These are phyloP conservation scores for Phytophthora capsici DNA, from an alignment of 352 stramenopile genomes.

Conservation along the genomic window DNA sequence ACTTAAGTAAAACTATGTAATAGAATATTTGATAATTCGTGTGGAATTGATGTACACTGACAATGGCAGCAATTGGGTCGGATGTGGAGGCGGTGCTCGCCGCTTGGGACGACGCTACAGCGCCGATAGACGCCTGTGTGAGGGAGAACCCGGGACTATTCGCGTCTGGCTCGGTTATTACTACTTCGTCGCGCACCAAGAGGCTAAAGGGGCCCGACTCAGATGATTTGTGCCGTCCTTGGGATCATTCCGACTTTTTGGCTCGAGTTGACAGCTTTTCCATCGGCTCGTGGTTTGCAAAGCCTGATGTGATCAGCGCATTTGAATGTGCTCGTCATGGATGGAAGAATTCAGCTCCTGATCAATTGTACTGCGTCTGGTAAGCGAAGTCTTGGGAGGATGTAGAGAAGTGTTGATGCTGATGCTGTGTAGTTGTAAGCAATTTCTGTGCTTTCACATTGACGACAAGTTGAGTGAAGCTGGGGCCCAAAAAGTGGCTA, in stretches of 20 bases:
- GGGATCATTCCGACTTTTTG: constrained; percentile 58
- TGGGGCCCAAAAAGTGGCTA: constrained; percentile 44
- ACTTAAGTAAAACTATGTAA: not conserved
- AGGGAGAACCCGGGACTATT: constrained; percentile 33
- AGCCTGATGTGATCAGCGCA: constrained; percentile 50
- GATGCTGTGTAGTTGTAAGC: constrained; percentile 41
- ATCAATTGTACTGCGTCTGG: constrained; percentile 56
- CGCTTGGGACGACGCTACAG: constrained; percentile 43
- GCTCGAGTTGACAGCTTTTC: constrained; percentile 58
- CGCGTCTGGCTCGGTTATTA: not conserved
- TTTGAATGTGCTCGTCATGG: constrained; percentile 61
- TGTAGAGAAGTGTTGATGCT: not conserved
- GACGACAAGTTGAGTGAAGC: constrained; percentile 51
- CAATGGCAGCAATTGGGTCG: constrained; percentile 11
- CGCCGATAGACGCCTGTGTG: constrained; percentile 35
- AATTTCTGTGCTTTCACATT: constrained; percentile 62
- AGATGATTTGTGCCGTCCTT: constrained; percentile 42
- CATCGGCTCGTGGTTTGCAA: constrained; percentile 70
- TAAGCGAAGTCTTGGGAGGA: constrained; percentile 13
- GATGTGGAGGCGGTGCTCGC: constrained; percentile 35
- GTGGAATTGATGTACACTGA: not conserved
- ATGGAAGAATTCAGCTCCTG: constrained; percentile 52
- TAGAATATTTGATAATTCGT: not conserved
- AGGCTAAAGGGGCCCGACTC: not conserved
- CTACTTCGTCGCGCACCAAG: constrained; percentile 1